Evolutionary conservation across 768 basidiomycete species (phyloP), one percentile per base, ranked within the genome.

Genomic region (Pulveroboletus frians): DNA sequence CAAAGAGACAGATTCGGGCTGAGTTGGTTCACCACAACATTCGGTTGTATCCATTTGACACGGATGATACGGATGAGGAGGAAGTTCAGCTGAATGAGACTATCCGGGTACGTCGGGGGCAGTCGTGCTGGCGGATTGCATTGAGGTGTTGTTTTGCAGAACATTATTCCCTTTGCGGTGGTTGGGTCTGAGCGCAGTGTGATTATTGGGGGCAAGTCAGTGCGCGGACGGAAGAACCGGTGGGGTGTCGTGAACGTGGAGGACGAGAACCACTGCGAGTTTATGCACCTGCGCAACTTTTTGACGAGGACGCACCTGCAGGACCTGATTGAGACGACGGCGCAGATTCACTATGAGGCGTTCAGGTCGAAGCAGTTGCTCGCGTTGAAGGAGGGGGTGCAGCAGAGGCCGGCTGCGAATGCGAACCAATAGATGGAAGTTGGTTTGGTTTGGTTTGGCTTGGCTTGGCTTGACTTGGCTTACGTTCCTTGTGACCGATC

Each of bases 241-340:
- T 99, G 94, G 92, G 95, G 95, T 42, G 91, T 95, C 13, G 91
- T 99, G 66, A 97, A 98, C 65, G 93, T 97, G 47, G 95, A 99
- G 70, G 89, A 97, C 66, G 87, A 90, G 71, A 77, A 77, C 51
- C 95, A 99, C 73, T 99, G 95, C 83, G 95, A 99, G 74, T 99
- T 99, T 71, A 79, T 95, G 65, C 88, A 96, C 72, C 77, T 99
- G 54, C 82, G 95, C 56, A 93, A 99, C 78, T 99, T 99, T 80
- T 77, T 99, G 53, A 93, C 91, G 7, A 78, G 94, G 71, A 95
- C 95, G 27, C 96, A 99, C 73, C 70, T 99, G 64, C 95, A 99
- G 70, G 95, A 98, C 65, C 73, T 99, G 66, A 99, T 99, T 66
- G 95, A 99, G 77, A 96, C 95, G 48, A 98, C 96, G 9, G 93